Percentiles rank a stretch among this genome's conserved stretches.
Evolutionary conservation across 2,329 filamentous ascomycete genomes (phyloP).

Genomic region (Botrytis deweyae): DNA sequence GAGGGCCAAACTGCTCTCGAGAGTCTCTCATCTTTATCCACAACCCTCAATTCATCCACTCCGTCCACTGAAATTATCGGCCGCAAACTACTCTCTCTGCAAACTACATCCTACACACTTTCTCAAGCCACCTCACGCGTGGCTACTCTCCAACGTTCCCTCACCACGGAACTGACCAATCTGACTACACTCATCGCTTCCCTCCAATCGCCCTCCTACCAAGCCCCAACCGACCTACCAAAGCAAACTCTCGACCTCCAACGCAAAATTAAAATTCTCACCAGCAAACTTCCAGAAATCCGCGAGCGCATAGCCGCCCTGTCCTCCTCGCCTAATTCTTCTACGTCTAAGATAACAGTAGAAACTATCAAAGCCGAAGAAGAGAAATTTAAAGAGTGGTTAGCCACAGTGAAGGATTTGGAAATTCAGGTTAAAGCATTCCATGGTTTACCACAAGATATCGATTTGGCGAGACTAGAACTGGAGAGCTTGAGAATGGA

Average conservation of each 20-base stretch:
- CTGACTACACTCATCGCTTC: conserved; percentile 45
- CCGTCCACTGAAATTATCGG: conserved; percentile 49
- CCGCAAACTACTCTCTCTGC: conserved; percentile 54
- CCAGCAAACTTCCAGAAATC: conserved; percentile 67
- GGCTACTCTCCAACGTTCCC: conserved; percentile 54
- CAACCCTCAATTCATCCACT: conserved; percentile 46
- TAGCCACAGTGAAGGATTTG: conserved; percentile 57
- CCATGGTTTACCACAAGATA: conserved; percentile 69
- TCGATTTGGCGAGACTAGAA: conserved; percentile 65
- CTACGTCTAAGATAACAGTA: conserved; percentile 46
- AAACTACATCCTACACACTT: conserved; percentile 51
- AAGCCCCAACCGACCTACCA: conserved; percentile 57
- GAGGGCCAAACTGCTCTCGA: conserved; percentile 58
- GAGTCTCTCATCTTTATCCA: conserved; percentile 55
- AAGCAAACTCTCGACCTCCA: conserved; percentile 73
- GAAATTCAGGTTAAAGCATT: conserved; percentile 65
- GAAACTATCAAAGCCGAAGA: conserved; percentile 60
- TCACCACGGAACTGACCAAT: conserved; percentile 51
- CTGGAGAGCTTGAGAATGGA: conserved; percentile 66
- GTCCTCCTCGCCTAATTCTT: conserved; percentile 24
- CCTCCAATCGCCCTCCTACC: conserved; percentile 49
- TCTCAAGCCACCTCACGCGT: conserved; percentile 58
- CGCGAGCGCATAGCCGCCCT: conserved; percentile 52
- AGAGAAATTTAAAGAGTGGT: conserved; percentile 55
- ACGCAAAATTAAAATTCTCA: conserved; percentile 66